Percentiles rank a stretch among this genome's conserved stretches.
These are phyloP conservation scores for Hondaea fermentalgiana DNA, from an alignment of 108 stramenopile species.

Conservation along the genomic window DNA sequence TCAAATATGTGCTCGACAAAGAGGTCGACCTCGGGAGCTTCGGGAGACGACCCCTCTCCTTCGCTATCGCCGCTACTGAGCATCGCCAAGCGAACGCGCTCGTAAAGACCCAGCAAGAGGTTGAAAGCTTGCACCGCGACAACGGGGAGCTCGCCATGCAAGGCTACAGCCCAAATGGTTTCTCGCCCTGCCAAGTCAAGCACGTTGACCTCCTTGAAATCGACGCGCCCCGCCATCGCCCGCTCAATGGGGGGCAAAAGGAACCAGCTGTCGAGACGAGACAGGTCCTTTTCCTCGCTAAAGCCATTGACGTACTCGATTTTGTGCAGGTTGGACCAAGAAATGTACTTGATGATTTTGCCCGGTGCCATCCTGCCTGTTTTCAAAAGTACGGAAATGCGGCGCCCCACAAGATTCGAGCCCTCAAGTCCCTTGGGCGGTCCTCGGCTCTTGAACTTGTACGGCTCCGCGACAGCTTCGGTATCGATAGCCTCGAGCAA, in stretches of 20 bases:
- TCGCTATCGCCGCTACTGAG: background rate
- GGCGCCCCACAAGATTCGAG: background rate
- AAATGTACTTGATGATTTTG: background rate
- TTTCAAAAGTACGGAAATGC: background rate
- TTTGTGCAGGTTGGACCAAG: slow-evolving; percentile 6
- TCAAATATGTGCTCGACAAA: background rate
- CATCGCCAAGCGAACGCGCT: background rate
- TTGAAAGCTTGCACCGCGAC: background rate
- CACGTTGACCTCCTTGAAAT: background rate
- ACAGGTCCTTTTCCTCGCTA: background rate
- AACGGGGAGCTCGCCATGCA: background rate
- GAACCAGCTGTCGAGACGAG: background rate
- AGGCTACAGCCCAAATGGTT: background rate
- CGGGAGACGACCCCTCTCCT: background rate
- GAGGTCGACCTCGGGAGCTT: background rate
- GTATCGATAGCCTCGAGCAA: background rate
- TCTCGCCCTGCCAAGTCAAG: background rate
- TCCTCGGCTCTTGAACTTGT: background rate
- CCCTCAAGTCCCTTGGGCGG: slow-evolving; percentile 10
- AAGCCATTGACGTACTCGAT: background rate
- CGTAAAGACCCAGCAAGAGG: background rate
- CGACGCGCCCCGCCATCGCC: background rate
- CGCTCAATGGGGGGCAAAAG: background rate
- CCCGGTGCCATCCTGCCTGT: background rate
- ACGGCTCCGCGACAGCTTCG: background rate